Evolutionary conservation across 2,329 filamentous ascomycete species (phyloP).

Genomic region (Stagonosporopsis cucurbitacearum): DNA sequence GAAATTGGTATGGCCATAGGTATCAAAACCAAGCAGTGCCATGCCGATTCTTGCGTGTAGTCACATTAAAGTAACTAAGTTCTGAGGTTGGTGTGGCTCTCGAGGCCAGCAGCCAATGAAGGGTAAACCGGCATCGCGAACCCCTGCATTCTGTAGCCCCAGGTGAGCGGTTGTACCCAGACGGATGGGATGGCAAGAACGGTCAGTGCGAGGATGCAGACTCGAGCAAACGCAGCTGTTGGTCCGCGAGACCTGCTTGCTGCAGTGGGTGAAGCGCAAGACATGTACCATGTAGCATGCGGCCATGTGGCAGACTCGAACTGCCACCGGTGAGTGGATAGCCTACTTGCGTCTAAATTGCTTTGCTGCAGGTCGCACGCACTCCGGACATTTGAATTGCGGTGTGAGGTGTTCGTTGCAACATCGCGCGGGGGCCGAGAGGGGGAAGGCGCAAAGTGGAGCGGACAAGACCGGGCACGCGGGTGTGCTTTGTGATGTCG

Average conservation of each 20-base stretch:
- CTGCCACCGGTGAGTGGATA: constrained; percentile 4
- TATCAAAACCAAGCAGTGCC: background rate
- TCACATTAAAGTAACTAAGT: constrained; percentile 17
- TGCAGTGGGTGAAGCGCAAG: constrained; percentile 9
- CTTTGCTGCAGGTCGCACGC: constrained; percentile 8
- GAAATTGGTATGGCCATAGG: background rate
- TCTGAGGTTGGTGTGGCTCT: constrained; percentile 14
- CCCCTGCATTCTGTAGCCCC: constrained; percentile 17
- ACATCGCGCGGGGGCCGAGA: constrained; percentile 2
- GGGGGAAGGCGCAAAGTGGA: constrained; percentile 5
- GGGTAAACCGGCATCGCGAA: constrained; percentile 5
- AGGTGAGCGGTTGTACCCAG: constrained; percentile 15
- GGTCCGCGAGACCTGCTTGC: background rate
- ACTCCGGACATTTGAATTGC: constrained; percentile 15
- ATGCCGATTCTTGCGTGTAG: constrained; percentile 7
- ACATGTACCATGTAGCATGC: constrained; percentile 6
- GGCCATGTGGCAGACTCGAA: constrained; percentile 8
- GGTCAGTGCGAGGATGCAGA: constrained; percentile 14
- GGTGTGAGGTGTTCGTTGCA: constrained; percentile 15
- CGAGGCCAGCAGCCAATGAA: constrained; percentile 12
- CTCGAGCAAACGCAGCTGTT: constrained; percentile 4
- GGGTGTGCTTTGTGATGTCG: constrained; percentile 1
- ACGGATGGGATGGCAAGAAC: constrained; percentile 3
- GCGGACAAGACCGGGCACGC: constrained; percentile 7
- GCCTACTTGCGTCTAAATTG: constrained; percentile 3